Conservation (phyloP, 2,329 filamentous ascomycete genomes). For the Colletotrichum kahawae region DNA sequence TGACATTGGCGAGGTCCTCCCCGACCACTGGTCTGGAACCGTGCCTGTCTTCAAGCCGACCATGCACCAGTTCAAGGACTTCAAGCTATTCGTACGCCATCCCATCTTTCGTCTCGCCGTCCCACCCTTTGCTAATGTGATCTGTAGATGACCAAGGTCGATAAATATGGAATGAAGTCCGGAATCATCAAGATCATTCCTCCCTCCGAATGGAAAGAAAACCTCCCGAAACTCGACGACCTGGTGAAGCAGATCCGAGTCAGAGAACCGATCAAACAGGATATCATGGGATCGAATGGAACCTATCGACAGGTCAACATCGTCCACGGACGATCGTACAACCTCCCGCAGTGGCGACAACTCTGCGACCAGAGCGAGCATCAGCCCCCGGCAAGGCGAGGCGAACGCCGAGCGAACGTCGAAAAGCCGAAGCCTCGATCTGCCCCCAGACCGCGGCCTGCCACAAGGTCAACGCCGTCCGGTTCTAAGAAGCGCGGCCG, state of each 20-base stretch:
- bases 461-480: conserved; percentile 28
- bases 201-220: conserved; percentile 89
- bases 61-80: conserved; percentile 94
- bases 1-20: conserved; percentile 79
- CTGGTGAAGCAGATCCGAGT: conserved; percentile 90
- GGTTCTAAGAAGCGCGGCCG: conserved; percentile 44
- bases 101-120: neutral
- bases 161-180: conserved; percentile 95
- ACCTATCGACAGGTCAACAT: conserved; percentile 98
- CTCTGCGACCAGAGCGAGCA: conserved; percentile 95
- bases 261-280: conserved; percentile 96
- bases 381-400: conserved; percentile 89
- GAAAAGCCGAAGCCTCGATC: conserved; percentile 54
- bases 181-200: conserved; percentile 97
- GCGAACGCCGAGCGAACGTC: conserved; percentile 73
- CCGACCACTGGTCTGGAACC: conserved; percentile 88
- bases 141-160: conserved; percentile 75
- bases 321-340: conserved; percentile 94
- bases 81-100: conserved; percentile 80
- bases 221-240: conserved; percentile 79
- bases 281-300: conserved; percentile 94
- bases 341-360: conserved; percentile 93
- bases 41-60: conserved; percentile 95
- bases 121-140: conserved; percentile 28
- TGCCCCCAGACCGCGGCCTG: conserved; percentile 33